phyloP scores from a whole-genome alignment of 306 rosid genomes.

The Leucaena leucocephala region DNA sequence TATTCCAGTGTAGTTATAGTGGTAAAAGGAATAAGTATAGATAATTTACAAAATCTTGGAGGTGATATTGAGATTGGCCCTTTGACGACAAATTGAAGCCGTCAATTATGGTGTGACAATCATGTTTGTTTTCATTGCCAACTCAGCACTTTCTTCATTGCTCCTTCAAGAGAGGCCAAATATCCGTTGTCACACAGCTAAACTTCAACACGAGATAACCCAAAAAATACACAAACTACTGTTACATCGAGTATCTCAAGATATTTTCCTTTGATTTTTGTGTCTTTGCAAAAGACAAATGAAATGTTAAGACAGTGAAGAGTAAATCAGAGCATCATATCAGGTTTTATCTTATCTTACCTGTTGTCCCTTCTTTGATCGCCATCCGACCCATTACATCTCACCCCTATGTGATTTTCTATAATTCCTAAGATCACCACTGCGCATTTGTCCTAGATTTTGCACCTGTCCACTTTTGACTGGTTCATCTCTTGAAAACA shows the following conservation, averaged over 20 bases:
- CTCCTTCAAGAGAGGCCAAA: neutral
- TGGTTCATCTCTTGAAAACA: conserved; percentile 34
- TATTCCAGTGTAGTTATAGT: neutral
- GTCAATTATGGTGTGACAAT: conserved; percentile 24
- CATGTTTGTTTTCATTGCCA: conserved; percentile 3
- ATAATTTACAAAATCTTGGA: neutral
- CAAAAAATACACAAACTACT: neutral
- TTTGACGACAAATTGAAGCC: conserved; percentile 12
- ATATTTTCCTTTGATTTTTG: conserved; percentile 33
- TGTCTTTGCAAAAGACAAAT: conserved; percentile 23
- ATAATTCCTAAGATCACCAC: neutral
- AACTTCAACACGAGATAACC: neutral
- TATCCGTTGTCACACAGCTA: neutral
- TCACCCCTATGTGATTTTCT: too few relatives aligned
- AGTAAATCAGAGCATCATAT: neutral
- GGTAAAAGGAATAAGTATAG: neutral
- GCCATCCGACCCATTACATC: neutral
- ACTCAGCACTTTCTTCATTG: conserved; percentile 16
- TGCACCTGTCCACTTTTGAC: conserved; percentile 28
- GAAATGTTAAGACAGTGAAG: neutral
- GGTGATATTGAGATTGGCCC: neutral
- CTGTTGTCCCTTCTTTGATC: neutral
- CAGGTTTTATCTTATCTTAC: neutral
- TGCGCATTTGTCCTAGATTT: neutral
- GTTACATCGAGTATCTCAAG: conserved; percentile 28